Evolutionary conservation across 148 eudicot genomes (phyloP).

Genomic region (Drosera capensis): DNA sequence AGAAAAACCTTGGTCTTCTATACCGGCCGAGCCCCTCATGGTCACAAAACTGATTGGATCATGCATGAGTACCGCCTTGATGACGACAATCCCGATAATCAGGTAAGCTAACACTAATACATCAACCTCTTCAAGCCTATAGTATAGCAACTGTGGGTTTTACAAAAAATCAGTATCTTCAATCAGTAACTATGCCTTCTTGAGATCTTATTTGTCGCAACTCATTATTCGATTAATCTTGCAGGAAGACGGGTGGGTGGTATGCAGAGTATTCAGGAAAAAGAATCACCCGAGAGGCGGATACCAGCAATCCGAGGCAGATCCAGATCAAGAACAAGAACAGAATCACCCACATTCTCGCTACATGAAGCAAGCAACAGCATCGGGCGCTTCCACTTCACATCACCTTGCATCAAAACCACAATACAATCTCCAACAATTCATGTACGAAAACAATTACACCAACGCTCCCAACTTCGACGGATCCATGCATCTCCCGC

Average conservation of each 20-base stretch:
- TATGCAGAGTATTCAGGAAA: slow-evolving; percentile 87
- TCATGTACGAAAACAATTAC: slow-evolving; percentile 5
- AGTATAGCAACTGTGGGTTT: no score
- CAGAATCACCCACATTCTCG: slow-evolving; percentile 6
- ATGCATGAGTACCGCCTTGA: slow-evolving; percentile 94
- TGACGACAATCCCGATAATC: slow-evolving; percentile 47
- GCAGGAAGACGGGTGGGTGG: slow-evolving; percentile 97
- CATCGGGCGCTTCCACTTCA: not conserved
- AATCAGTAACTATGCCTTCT: not conserved
- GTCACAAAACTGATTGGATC: slow-evolving; percentile 92
- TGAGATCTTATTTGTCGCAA: not conserved
- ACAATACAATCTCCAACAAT: slow-evolving; percentile 8
- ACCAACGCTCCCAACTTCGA: slow-evolving; percentile 9
- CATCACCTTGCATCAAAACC: slow-evolving; percentile 8
- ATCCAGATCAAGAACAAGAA: slow-evolving; percentile 13
- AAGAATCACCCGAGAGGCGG: slow-evolving; percentile 40
- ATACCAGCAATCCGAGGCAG: slow-evolving; percentile 23
- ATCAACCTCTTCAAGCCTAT: no score
- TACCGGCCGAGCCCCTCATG: slow-evolving; percentile 89
- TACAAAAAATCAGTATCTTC: no score
- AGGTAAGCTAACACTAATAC: slow-evolving; percentile 10
- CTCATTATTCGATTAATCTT: not conserved
- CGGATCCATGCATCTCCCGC: slow-evolving; percentile 67
- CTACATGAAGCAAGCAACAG: slow-evolving; percentile 7
- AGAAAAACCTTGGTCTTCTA: slow-evolving; percentile 89